Evolutionary conservation across 177 flowering plant genomes (phyloP), one percentile per base, ranked within the genome.

Genomic region (Vitis hybrid): DNA sequence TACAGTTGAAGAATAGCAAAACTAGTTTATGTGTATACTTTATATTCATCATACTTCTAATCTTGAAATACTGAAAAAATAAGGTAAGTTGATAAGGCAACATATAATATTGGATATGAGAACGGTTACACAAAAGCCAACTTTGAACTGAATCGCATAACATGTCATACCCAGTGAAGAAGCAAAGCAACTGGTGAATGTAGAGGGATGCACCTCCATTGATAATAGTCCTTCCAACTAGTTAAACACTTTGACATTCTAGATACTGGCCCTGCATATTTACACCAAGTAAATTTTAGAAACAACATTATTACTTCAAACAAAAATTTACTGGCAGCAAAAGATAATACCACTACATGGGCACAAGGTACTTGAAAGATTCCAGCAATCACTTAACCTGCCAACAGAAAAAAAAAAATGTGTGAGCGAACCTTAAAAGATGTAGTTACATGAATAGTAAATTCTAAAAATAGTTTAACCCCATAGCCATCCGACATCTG

Each of bases 121-220:
- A 56, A 55, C 1, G 6, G 4, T 31, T 52, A 45, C 48, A 45
- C 10, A 3, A 29, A 55, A 58, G n/a, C 4, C 18, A 51, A 22
- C 52, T 56, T 8, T 14, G n/a, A 14, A 69, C 5, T 52, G 21
- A 22, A 45, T 51, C 11, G 50, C 29, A 39, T 22, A n/a, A 10
- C 3, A 68, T 62, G 59, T 12, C 85, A 74, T 94, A 92, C 99
- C 99, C 91, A 91, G 59, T 94, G 99, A 73, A 94, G 91, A 72
- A 94, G 90, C 76, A 94, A 74, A 66, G 93, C 87, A 74, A 80
- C 91, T 68, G 97, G 94, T 71, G 97, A 92, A 80, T 79, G 64
- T 18, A 90, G 74, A 0, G 96, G 96, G 65, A 93, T 86, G 78
- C 78, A 66, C 77, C 99, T 89, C 99, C 99, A 95, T 10, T 87